Conservation (phyloP, 768 basidiomycete genomes). For the Gymnopilus dilepis region DNA sequence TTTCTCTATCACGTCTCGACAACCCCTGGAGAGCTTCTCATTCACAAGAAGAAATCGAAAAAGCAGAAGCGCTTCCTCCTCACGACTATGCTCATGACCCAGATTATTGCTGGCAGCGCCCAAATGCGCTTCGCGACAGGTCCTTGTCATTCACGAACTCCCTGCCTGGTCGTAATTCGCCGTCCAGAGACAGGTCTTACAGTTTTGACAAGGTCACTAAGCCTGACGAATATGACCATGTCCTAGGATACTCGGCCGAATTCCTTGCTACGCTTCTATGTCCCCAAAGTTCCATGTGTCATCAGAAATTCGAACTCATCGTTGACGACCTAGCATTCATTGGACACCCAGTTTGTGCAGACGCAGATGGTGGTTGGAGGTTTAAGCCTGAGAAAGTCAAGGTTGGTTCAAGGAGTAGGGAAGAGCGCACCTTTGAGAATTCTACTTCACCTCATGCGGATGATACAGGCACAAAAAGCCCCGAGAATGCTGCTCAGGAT, state of each 20-base stretch:
- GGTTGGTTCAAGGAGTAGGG: slow-evolving; percentile 57
- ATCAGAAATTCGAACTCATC: slow-evolving; percentile 92
- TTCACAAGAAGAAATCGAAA: slow-evolving; percentile 42
- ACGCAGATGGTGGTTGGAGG: slow-evolving; percentile 73
- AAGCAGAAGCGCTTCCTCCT: slow-evolving; percentile 19
- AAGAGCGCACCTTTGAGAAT: slow-evolving; percentile 53
- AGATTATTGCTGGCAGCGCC: slow-evolving; percentile 71
- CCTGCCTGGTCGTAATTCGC: slow-evolving; percentile 57
- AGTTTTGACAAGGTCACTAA: slow-evolving; percentile 39
- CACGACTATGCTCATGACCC: slow-evolving; percentile 37
- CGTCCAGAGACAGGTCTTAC: slow-evolving; percentile 46
- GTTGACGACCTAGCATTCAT: slow-evolving; percentile 93
- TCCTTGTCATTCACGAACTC: slow-evolving; percentile 57
- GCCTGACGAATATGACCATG: slow-evolving; percentile 61
- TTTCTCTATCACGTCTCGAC: slow-evolving; percentile 60
- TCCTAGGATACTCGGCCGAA: slow-evolving; percentile 83
- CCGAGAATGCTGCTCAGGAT: slow-evolving; percentile 39
- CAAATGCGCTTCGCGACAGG: slow-evolving; percentile 52
- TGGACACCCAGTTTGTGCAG: slow-evolving; percentile 89
- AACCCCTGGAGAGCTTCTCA: slow-evolving; percentile 77
- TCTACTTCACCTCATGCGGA: slow-evolving; percentile 41
- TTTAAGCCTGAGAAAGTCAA: slow-evolving; percentile 70
- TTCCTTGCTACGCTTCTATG: slow-evolving; percentile 84
- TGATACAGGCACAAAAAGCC: slow-evolving; percentile 30
- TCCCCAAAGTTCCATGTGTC: slow-evolving; percentile 80